phyloP scores from a whole-genome alignment of 1,284 basidiomycete species.

The Tilletia setariae region DNA sequence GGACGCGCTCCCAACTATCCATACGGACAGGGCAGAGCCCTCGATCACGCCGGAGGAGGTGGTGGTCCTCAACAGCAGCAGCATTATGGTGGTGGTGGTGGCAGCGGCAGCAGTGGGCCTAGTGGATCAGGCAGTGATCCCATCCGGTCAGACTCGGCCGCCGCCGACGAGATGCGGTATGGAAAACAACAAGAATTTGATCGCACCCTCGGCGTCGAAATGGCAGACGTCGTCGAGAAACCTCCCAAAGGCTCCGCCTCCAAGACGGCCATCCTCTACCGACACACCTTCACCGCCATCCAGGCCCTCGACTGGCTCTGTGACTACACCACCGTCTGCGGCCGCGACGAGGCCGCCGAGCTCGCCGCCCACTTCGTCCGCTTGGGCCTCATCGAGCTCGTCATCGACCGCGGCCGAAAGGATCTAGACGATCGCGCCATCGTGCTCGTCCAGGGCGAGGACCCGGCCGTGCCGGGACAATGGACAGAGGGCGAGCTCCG shows the following conservation, averaged over 20 bases:
- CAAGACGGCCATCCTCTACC: slow-evolving; percentile 50
- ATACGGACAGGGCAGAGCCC: neutral
- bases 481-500: slow-evolving; percentile 68
- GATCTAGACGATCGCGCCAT: slow-evolving; percentile 37
- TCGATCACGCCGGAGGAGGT: neutral
- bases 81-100: neutral
- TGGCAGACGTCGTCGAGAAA: slow-evolving; percentile 67
- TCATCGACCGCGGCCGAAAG: slow-evolving; percentile 59
- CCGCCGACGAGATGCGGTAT: too few relatives aligned
- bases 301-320: slow-evolving; percentile 92
- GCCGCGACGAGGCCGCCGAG: slow-evolving; percentile 93
- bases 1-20: slow-evolving; percentile 61
- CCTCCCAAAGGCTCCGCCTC: slow-evolving; percentile 14
- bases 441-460: slow-evolving; percentile 43
- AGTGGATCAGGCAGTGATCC: slow-evolving; percentile 53
- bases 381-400: slow-evolving; percentile 81
- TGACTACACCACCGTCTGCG: slow-evolving; percentile 93
- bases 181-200: slow-evolving; percentile 49
- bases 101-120: neutral
- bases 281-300: slow-evolving; percentile 80
- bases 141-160: slow-evolving; percentile 17
- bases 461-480: slow-evolving; percentile 28
- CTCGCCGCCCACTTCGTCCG: slow-evolving; percentile 96
- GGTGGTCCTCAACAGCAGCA: neutral
- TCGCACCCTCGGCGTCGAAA: slow-evolving; percentile 57